Evolutionary conservation across 192 early-diverging fungal genomes (phyloP), one percentile per base, ranked within the genome.

Genomic region (Chytriomyces sp.): DNA sequence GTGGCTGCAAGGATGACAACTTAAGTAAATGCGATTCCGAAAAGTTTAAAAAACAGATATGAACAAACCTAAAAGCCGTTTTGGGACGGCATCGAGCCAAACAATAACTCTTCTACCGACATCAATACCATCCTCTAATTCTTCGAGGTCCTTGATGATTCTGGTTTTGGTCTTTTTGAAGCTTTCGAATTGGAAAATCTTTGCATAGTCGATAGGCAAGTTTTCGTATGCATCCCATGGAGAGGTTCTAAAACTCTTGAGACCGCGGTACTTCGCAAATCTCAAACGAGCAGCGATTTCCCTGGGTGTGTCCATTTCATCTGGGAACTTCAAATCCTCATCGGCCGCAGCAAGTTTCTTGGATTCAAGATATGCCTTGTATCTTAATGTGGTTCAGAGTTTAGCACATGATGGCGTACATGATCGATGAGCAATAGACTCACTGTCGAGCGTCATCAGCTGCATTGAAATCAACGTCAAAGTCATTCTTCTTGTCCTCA

Each of bases 141-240:
- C 79, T 1, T 75, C 77, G 35, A 82, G 23, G 59, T 78, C 65
- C 16, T 87, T 80, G 57, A 94, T 78, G 48, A 95, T 90, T 48
- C 92, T 88, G 69, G 89, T 84, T 84, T 93, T 91, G 23, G 96
- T 95, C 77, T 92, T 88, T 60, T 83, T 83, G 61, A 93, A 93
- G 86, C 93, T 97, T 78, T 95, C 91, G 76, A 98, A 97, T 84
- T 97, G 94, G 89, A 98, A 99, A 69, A 99, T 97, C 61, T 94
- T 92, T 44, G 90, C 90, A 81, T 97, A 99, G 81, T 99, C 97
- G 45, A 95, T 84, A 0, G 97, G 97, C 72, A 99, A 85, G 83
- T 98, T 98, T 83, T 99, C 97, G 87, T 96, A 96, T 8, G 96
- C 93, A 81, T 99, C 97, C 97, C 97, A 99, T 11, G 96, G 93